These are phyloP conservation scores for Herpetospermum pedunculosum DNA, from an alignment of 306 rosid genomes.

Conservation along the genomic window DNA sequence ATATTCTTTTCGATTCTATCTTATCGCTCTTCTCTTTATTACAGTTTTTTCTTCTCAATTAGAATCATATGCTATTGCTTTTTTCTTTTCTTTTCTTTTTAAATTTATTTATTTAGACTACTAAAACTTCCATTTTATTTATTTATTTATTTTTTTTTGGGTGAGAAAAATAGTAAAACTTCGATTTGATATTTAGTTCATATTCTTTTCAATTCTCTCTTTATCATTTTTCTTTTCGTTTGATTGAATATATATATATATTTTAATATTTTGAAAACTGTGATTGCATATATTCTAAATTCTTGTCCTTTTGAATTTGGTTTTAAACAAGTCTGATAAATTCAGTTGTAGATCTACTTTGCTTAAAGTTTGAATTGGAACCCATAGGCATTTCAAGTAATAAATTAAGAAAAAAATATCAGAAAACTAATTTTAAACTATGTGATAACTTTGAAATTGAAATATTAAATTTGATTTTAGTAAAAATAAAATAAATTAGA, in stretches of 20 bases:
- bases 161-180: not conserved
- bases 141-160: no score
- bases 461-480: no score
- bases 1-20: slow-evolving; percentile 1
- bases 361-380: not conserved
- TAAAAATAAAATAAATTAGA: not conserved
- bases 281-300: not conserved
- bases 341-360: not conserved
- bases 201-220: not conserved
- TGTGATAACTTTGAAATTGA: not conserved
- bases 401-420: not conserved
- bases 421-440: no score
- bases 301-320: not conserved
- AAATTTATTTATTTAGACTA: not conserved
- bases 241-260: not conserved
- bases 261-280: not conserved
- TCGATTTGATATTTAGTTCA: not conserved
- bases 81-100: not conserved
- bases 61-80: not conserved
- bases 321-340: not conserved
- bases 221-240: not conserved
- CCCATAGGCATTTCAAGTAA: not conserved
- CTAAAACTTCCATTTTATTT: no score
- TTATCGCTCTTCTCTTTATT: not conserved
- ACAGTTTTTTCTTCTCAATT: not conserved